Conservation (phyloP, 2,329 filamentous ascomycete genomes). For the Colletotrichum tofieldiae region DNA sequence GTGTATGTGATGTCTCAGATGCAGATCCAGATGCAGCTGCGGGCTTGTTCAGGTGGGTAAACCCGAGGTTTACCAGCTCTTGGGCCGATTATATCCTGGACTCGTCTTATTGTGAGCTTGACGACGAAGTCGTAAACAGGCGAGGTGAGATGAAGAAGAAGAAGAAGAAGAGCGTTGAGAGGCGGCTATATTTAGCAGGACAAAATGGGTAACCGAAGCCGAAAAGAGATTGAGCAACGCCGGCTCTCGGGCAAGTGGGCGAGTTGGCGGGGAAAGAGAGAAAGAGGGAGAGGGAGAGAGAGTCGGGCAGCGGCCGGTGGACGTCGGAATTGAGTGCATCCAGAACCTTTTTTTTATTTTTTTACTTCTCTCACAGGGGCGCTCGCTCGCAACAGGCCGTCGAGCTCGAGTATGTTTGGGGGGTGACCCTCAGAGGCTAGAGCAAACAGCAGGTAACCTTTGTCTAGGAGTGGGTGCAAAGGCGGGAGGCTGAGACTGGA, state of each 20-base stretch:
- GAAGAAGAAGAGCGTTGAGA: neutral
- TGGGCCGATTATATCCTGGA: neutral
- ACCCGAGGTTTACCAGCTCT: neutral
- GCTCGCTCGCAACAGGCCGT: constrained; percentile 8
- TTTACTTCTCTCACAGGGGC: constrained; percentile 6
- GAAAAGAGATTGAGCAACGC: constrained; percentile 19
- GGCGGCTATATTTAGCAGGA: constrained; percentile 3
- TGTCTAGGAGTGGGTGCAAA: constrained; percentile 1
- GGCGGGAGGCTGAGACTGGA: constrained; percentile 14
- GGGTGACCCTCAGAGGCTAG: neutral
- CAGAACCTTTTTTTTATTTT: constrained; percentile 20
- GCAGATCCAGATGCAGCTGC: neutral
- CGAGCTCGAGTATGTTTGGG: constrained; percentile 22
- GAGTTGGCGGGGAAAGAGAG: neutral
- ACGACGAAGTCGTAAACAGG: neutral
- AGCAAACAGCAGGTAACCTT: neutral
- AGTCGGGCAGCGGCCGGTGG: constrained; percentile 22
- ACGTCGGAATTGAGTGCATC: constrained; percentile 34
- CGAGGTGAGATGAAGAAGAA: neutral
- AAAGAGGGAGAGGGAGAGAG: neutral
- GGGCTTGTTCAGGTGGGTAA: neutral
- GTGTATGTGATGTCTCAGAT: neutral
- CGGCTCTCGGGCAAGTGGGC: constrained; percentile 20
- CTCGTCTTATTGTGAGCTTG: neutral
- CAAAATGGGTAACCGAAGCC: neutral